phyloP scores from a whole-genome alignment of 306 rosid species.

The Medicago truncatula region MtrunA17r5.0-ANR NC_053044.1:37218501-37219000 shows the following conservation, averaged over 20 bases:
- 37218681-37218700: constrained; percentile 42
- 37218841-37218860: constrained; percentile 42
- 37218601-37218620: neutral
- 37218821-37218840: constrained; percentile 38
- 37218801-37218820: constrained; percentile 35
- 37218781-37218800: constrained; percentile 39
- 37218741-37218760: constrained; percentile 42
- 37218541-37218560: constrained; percentile 48
- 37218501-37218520: constrained; percentile 48
- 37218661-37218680: constrained; percentile 43
- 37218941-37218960: constrained; percentile 48
- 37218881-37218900: constrained; percentile 31
- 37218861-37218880: constrained; percentile 39
- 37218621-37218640: constrained; percentile 3
- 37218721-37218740: constrained; percentile 40
- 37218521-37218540: constrained; percentile 47
- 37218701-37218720: constrained; percentile 31
- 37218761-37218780: constrained; percentile 45
- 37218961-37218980: constrained; percentile 44
- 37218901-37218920: constrained; percentile 45
- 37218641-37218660: constrained; percentile 39
- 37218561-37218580: constrained; percentile 48
- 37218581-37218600: constrained; percentile 22
- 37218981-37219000: constrained; percentile 49
- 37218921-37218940: constrained; percentile 44